Base-by-base conservation (phyloP, 495 filamentous ascomycete genomes). In the Lepidopterella palustris region DNA sequence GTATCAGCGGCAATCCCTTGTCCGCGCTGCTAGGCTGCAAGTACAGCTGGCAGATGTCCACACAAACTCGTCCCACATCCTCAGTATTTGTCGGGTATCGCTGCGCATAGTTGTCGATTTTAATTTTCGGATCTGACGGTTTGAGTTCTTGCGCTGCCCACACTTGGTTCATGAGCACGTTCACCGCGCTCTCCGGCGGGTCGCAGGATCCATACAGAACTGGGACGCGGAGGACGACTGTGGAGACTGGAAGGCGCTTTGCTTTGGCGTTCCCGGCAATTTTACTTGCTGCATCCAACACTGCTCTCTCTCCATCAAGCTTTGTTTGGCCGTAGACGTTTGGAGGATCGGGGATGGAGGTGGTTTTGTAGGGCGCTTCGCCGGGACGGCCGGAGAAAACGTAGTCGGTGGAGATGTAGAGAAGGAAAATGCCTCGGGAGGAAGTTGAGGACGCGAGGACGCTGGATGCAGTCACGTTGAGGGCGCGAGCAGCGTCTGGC, bases 341-440 rank as follows among this genome's bases (percentile, higher is more conserved):
- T 0, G 90, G 83, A 3, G 92, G 90, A 3, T 79, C 75, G 0
- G 87, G 80, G 21, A 75, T 64, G 3, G 84, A 77, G 60, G 84
- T 79, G 2, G 79, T 75, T 65, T 86, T 82, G 70, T 96, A 96
- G 3, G 92, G 92, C 11, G 91, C 92, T 25, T 92, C 86, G n/a
- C 90, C 88, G 28, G 84, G 85, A 20, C 65, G 77, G 15, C 92
- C 92, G 1, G 90, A 75, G 69, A 97, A 97, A 45, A 97, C 90
- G 71, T 97, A 97, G 76, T 97, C 92, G 40, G 92, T 96, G 0
- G 89, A 93, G 69, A 97, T 95, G 77, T 96, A 96, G 69, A 96
- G 82, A 28, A 96, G 78, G 51, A 95, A 70, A 61, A 85, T 82
- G n/a, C 72, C 72, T 10, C 83, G 81, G 15, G 74, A 64, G 18